A percentile compares a stretch with the other conserved stretches of the same genome.
phyloP scores from a whole-genome alignment of 306 rosid species.

The Rubus parviflorus region DNA sequence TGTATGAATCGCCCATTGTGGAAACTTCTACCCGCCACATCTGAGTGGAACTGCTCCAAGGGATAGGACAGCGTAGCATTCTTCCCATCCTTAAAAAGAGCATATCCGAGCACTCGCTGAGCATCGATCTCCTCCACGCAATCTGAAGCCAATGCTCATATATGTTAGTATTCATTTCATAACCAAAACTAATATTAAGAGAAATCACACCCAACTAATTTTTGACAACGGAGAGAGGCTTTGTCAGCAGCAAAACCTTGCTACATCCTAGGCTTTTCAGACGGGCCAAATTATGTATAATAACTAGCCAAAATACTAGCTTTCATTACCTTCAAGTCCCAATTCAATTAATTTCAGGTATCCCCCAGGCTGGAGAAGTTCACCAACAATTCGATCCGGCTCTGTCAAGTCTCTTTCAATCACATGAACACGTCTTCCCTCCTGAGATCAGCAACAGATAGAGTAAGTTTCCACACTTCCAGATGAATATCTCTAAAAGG shows the following conservation, averaged over 20 bases:
- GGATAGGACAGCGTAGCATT: conserved; percentile 51
- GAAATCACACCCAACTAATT: not conserved
- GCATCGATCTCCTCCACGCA: conserved; percentile 69
- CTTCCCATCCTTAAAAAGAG: conserved; percentile 62
- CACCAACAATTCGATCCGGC: conserved; percentile 66
- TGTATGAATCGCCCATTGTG: conserved; percentile 72
- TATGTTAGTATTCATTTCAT: not conserved
- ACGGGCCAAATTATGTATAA: not conserved
- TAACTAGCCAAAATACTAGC: not conserved
- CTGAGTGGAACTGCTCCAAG: conserved; percentile 46
- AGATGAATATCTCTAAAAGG: not conserved
- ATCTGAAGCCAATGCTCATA: conserved; percentile 38
- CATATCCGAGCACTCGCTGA: conserved; percentile 62
- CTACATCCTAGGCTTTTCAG: not conserved
- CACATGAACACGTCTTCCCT: conserved; percentile 55
- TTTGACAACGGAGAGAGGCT: not conserved
- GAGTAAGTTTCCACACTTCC: not conserved
- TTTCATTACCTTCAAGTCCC: conserved; percentile 53
- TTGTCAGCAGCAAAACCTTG: not conserved
- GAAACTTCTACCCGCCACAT: conserved; percentile 73
- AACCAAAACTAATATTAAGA: conserved; percentile 16
- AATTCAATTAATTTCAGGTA: conserved; percentile 58
- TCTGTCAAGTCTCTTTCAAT: conserved; percentile 61
- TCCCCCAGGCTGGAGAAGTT: conserved; percentile 73
- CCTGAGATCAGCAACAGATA: conserved; percentile 36